Base-by-base conservation (phyloP, 2,329 filamentous ascomycete species). In the Claviceps purpurea region DNA sequence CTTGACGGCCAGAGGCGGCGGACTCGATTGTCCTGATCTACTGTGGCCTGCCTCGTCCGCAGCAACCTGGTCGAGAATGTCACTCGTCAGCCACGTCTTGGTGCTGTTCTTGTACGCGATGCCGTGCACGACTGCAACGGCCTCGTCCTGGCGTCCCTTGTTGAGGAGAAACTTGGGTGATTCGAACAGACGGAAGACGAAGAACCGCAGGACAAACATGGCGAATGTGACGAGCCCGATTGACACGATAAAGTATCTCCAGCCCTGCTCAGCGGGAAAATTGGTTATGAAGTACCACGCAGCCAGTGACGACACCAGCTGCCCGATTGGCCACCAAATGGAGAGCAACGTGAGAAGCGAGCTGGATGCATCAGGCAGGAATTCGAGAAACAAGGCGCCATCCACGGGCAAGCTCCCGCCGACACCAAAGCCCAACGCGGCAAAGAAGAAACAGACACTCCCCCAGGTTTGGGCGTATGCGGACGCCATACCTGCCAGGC, bases 321-420 rank as follows among this genome's bases (percentile, higher is more conserved):
- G 87, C 5, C 88, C 89, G 18, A 94, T 69, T 0, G 88, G 86
- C 87, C 89, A 95, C 84, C 87, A 93, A 7, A 89, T 78, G 6
- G 85, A 89, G n/a, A 94, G 73, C 47, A 91, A 73, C 0, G 87
- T 93, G 34, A 93, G 71, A 14, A 93, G 75, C 37, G 81, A 80
- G 56, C 81, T 82, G n/a, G 81, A 84, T 0, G 82, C 78, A 53
- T 84, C 82, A 0, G 89, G 89, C 1, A 94, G 70, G 57, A 91
- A 91, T 62, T 95, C 89, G 40, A 94, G 74, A 64, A 94, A 93
- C 2, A 93, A 71, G 0, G 87, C 85, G 38, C 86, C 85, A 64
- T 91, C 87, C 1, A 90, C 84, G 1, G 85, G 85, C 20, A 90
- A 69, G 61, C 88, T 91, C 5, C 88, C 87, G 24, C 84, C 84